Evolutionary conservation across 2,329 filamentous ascomycete species (phyloP).

Genomic region (Colletotrichum chrysophilum): DNA sequence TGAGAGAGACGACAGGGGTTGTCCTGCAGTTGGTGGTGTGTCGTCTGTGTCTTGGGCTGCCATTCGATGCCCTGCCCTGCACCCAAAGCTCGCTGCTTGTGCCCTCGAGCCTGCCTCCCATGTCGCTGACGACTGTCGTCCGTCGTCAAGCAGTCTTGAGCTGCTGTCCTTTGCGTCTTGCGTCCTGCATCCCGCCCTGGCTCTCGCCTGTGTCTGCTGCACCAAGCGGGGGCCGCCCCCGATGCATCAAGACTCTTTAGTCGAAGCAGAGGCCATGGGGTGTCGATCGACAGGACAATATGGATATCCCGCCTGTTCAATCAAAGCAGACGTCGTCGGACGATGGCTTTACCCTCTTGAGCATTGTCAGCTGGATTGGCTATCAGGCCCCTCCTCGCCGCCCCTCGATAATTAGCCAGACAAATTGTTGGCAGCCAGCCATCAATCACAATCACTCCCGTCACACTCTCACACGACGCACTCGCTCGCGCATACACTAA

Average conservation of each 20-base stretch:
- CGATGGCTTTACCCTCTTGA: background rate
- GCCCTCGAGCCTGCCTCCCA: background rate
- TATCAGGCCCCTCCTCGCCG: background rate
- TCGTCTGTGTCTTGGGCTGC: slow-evolving; percentile 20
- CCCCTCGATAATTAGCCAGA: background rate
- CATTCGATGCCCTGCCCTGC: slow-evolving; percentile 19
- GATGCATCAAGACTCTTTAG: background rate
- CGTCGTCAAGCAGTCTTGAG: background rate
- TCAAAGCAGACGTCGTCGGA: background rate
- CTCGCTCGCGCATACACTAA: background rate
- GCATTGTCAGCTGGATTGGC: background rate
- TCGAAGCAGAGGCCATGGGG: background rate
- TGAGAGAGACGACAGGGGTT: slow-evolving; percentile 6
- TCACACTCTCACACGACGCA: background rate
- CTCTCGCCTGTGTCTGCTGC: background rate
- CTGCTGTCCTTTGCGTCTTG: background rate
- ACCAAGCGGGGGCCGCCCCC: slow-evolving; percentile 2
- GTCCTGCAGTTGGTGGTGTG: slow-evolving; percentile 12
- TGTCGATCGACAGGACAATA: background rate
- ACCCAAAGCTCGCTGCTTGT: background rate
- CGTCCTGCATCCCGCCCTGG: background rate
- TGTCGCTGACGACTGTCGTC: background rate
- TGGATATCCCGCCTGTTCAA: background rate
- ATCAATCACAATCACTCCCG: background rate
- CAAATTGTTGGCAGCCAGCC: background rate